phyloP scores from a whole-genome alignment of 768 basidiomycete genomes.

The Agaricus subrufescens region DNA sequence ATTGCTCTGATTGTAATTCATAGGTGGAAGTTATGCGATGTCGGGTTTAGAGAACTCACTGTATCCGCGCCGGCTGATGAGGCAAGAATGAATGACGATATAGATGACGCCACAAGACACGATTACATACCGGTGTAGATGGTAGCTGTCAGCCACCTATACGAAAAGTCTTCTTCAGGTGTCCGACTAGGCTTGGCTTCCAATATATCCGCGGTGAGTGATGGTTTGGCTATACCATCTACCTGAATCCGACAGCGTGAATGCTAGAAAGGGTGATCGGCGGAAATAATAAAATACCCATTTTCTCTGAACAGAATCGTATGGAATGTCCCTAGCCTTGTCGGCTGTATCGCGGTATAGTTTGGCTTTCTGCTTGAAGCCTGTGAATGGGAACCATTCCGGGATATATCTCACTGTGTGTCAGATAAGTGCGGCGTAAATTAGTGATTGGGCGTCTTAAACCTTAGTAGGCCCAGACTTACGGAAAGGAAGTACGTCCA shows the following conservation, averaged over 20 bases:
- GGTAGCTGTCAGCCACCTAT: conserved; percentile 10
- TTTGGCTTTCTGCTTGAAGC: conserved; percentile 23
- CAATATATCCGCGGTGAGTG: conserved; percentile 8
- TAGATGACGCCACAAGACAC: neutral
- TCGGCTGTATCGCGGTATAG: conserved; percentile 11
- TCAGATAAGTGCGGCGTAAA: neutral
- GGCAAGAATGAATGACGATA: neutral
- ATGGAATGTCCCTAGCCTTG: conserved; percentile 9
- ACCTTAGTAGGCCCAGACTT: neutral
- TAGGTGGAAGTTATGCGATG: neutral
- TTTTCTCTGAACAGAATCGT: conserved; percentile 6
- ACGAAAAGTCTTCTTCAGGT: conserved; percentile 7
- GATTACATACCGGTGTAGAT: conserved; percentile 5
- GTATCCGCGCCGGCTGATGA: conserved; percentile 5
- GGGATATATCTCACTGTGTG: conserved; percentile 19
- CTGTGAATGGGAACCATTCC: conserved; percentile 27
- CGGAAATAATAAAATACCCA: neutral
- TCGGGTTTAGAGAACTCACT: neutral
- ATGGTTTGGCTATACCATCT: conserved; percentile 7
- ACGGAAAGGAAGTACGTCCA: conserved; percentile 11
- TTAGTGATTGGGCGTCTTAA: neutral
- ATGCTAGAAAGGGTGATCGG: neutral
- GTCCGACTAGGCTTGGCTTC: conserved; percentile 6
- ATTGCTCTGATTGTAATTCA: neutral
- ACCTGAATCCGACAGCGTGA: neutral